Conservation (phyloP, 2,329 filamentous ascomycete species). For the Aspergillus latus region DNA sequence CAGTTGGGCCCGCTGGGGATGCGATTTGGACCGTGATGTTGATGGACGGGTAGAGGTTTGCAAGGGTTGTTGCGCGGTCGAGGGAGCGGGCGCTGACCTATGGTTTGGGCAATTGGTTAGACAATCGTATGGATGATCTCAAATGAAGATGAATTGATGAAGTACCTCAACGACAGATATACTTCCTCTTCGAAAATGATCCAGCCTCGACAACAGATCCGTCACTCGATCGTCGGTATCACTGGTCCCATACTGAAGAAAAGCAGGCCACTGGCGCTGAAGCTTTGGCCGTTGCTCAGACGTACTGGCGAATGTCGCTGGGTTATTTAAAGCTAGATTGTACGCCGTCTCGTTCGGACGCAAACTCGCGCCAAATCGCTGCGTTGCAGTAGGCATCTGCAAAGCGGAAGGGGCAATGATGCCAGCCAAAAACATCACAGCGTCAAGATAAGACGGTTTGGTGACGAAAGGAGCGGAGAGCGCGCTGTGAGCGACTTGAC, state of each 20-base stretch:
- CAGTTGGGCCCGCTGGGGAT: background rate
- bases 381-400: conserved; percentile 34
- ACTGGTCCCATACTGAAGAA: conserved; percentile 10
- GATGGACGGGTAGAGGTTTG: conserved; percentile 11
- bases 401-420: conserved; percentile 37
- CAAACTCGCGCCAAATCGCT: conserved; percentile 14
- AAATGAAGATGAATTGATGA: background rate
- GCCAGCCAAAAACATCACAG: conserved; percentile 42
- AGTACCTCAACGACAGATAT: conserved; percentile 13
- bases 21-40: conserved; percentile 8
- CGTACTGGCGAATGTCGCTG: conserved; percentile 5
- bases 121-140: background rate
- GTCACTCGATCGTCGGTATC: conserved; percentile 5
- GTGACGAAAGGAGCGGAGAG: conserved; percentile 42
- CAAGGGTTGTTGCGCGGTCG: conserved; percentile 5
- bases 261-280: conserved; percentile 13
- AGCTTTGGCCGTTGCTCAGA: conserved; percentile 11
- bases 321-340: conserved; percentile 6
- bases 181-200: conserved; percentile 1
- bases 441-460: conserved; percentile 37
- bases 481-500: conserved; percentile 39
- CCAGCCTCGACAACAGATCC: conserved; percentile 9
- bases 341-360: conserved; percentile 4
- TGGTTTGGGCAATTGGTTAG: background rate
- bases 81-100: conserved; percentile 11